Conservation (phyloP, 1,284 basidiomycete species). For the Meira nashicola region DNA sequence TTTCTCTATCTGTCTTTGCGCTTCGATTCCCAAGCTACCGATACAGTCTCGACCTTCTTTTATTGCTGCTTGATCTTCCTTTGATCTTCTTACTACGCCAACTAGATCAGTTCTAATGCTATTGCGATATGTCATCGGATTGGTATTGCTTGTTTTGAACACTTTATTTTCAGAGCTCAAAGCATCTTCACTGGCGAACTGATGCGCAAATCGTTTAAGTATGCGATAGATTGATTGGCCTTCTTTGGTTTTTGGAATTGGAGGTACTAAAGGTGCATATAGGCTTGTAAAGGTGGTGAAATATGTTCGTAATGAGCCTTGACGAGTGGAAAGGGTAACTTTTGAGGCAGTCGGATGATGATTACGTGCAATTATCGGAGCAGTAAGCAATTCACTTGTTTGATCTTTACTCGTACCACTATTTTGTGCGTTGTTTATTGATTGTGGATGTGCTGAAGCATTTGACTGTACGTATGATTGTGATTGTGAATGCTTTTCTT, state of each 20-base stretch:
- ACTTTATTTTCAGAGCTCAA: neutral
- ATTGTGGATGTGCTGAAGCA: too few species aligned
- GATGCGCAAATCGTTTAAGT: neutral
- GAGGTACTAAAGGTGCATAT: neutral
- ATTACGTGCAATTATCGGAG: neutral
- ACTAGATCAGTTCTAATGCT: neutral
- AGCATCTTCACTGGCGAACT: neutral
- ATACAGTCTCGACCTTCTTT: neutral
- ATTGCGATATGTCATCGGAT: constrained; percentile 6
- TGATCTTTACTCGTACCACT: too few species aligned
- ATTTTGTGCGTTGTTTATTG: too few species aligned
- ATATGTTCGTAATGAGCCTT: neutral
- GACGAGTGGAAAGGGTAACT: neutral
- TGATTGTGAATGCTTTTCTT: too few species aligned
- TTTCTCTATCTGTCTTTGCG: neutral
- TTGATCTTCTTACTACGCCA: neutral
- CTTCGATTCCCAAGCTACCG: neutral
- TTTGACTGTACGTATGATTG: too few species aligned
- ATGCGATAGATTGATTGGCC: neutral
- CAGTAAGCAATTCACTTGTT: neutral
- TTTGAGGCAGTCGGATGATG: neutral
- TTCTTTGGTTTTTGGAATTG: neutral
- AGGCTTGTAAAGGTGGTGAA: constrained; percentile 7
- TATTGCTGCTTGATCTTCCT: neutral
- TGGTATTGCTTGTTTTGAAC: constrained; percentile 2